These are phyloP conservation scores for Garcia nutans DNA, from an alignment of 345 rosid species.

Conservation along the genomic window DNA sequence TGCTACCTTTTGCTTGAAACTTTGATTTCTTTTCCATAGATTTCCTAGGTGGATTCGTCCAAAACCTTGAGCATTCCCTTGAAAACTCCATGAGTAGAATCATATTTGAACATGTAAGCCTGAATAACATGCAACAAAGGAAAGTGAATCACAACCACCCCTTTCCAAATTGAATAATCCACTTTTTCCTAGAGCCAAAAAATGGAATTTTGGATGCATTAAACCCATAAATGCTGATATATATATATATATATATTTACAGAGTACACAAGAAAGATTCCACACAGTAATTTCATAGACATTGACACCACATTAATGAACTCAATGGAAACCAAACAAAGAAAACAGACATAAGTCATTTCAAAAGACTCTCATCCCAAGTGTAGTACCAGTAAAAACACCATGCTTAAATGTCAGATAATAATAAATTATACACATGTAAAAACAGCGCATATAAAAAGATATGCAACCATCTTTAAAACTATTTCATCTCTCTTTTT, in stretches of 20 bases:
- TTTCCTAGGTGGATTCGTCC: conserved; percentile 82
- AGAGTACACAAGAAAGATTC: background rate
- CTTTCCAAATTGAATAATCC: background rate
- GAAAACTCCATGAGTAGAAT: conserved; percentile 92
- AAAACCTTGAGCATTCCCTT: conserved; percentile 69
- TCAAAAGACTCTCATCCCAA: background rate
- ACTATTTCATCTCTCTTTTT: background rate
- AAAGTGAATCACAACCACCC: conserved; percentile 8
- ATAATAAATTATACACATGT: background rate
- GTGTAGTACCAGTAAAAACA: background rate
- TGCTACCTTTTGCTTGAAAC: conserved; percentile 70
- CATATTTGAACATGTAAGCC: conserved; percentile 98
- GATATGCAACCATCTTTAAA: background rate
- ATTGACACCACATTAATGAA: background rate
- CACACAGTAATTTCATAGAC: background rate
- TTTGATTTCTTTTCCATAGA: conserved; percentile 78
- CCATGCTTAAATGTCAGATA: background rate
- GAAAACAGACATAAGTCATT: background rate
- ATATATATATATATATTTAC: background rate
- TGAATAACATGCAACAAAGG: conserved; percentile 29
- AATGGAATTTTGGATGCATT: too few species aligned
- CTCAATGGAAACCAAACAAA: background rate
- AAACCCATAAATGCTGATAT: background rate
- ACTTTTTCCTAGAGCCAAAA: background rate
- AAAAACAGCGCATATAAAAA: background rate